These are phyloP conservation scores for Pythium dissimile DNA, from an alignment of 352 stramenopile genomes.

Conservation along the genomic window DNA sequence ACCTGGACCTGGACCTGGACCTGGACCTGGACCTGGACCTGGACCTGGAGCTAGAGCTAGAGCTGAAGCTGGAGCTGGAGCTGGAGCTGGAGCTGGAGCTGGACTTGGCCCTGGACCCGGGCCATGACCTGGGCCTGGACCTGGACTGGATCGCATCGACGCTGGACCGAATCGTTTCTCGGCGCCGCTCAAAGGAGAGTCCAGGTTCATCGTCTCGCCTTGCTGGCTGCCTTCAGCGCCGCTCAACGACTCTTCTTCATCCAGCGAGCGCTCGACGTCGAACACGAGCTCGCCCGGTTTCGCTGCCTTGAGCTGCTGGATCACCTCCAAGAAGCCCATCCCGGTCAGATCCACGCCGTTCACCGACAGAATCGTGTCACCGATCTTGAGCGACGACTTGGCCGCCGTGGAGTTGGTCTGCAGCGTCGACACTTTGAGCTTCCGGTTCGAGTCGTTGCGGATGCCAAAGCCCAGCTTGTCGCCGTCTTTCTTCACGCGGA, in stretches of 20 bases:
- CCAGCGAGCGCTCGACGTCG: conserved; percentile 43
- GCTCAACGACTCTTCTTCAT: conserved; percentile 16
- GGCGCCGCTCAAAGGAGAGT: conserved; percentile 14
- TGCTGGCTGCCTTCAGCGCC: conserved; percentile 13
- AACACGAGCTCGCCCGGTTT: conserved; percentile 49
- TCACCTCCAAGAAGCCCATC: conserved; percentile 48
- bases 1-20: too few species aligned
- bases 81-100: too few species aligned
- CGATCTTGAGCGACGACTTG: conserved; percentile 42
- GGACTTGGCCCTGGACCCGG: too few species aligned
- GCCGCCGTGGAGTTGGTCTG: conserved; percentile 37
- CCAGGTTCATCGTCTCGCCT: conserved; percentile 20
- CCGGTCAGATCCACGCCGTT: conserved; percentile 52
- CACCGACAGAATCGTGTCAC: conserved; percentile 65
- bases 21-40: too few species aligned
- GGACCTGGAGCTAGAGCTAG: too few species aligned
- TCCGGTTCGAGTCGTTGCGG: conserved; percentile 48
- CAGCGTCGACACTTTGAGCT: conserved; percentile 57
- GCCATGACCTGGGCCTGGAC: too few species aligned
- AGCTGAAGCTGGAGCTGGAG: too few species aligned
- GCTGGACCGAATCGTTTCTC: conserved; percentile 21
- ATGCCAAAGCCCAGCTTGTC: conserved; percentile 67
- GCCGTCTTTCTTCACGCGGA: conserved; percentile 47
- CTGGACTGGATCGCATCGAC: conserved; percentile 6
- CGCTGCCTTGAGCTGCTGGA: conserved; percentile 56